Evolutionary conservation across 345 rosid genomes (phyloP), one percentile per base, ranked within the genome.

Genomic region (Stellera chamaejasme): DNA sequence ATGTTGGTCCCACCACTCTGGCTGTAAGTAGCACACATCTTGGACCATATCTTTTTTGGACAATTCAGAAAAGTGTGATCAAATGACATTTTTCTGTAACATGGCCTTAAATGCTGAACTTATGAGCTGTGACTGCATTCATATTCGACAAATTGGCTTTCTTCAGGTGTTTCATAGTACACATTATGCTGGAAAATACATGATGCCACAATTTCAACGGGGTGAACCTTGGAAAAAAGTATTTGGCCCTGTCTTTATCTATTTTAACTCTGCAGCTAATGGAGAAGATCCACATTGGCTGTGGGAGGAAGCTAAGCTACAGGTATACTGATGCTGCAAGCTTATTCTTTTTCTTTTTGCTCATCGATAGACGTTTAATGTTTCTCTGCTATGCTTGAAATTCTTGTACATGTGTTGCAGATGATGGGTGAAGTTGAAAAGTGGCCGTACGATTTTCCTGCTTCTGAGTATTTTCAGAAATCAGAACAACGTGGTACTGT

Each of bases 221-320:
- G 79, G 79, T 61, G 99, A 84, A 63, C 76, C 79, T 19, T 87
- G 99, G 99, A 93, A 89, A 82, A 93, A 89, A 79, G 94, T 89
- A 41, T 89, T 86, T 61, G 97, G 98, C 59, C 98, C 96, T 23
- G 84, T 92, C 48, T 88, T 89, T 51, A 66, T 88, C 39, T 92
- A 92, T 59, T 49, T 92, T n/a, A 92, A 92, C 68, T 73, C 96
- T 2, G 57, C 78, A 43, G 64, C 72, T 50, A 66, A 69, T 61
- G 81, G 81, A 63, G 69, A 79, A 23, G 82, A 83, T 46, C 80
- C 89, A n/a, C 66, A 53, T 56, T 84, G 72, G 68, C 79, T 92
- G 14, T 92, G 98, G 98, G 84, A 88, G 60, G 97, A 88, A 68
- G 98, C 97, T 53, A 81, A 86, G 66, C 62, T 72, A 48, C 84